Base-by-base conservation (phyloP, 1,284 basidiomycete species). In the Sporisorium sorghi region DNA sequence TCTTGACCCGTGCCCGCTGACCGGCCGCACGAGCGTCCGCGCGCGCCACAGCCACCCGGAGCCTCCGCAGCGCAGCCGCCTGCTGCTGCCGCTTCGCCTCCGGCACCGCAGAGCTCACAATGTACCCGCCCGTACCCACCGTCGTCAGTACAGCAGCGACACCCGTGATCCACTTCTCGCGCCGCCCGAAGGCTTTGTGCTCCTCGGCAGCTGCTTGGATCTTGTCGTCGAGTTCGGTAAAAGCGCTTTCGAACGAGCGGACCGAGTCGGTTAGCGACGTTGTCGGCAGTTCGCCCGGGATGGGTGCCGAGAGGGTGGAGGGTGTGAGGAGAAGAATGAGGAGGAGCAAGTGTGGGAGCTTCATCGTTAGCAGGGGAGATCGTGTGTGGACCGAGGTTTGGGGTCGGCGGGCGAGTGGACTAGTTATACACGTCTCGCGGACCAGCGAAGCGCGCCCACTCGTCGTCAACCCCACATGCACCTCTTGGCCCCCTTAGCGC, bases 151-250 rank as follows among this genome's bases (percentile, higher is more conserved):
- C 62, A 11, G 52, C 64, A 7, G 15, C 64, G 1, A 9, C 17
- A 9, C 24, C 50, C 19, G 39, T 26, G 10, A 47, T 26, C 54
- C 30, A 57, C 17, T 49, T 52, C 21, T 58, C 49, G 8, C 24
- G 19, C 6, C 6, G 32, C 7, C 24, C 21, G 5, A 46, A 56
- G 0, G 10, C 40, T 14, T 53, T 49, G 6, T 35, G 6, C 17
- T 58, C 26, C 17, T 12, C 17, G 6, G 35, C 17, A 1, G 47
- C 58, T 5, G 21, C 12, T 11, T 30, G 32, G 5, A 56, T 19
- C 44, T 60, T 47, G 11, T 50, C 49, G 11, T 60, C 64, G 14
- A 66, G 42, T n/a, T 55, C 15, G 10, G 26, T 49, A 21, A 37
- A 33, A 1, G 44, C 46, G 32, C 50, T 54, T 32, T 66, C 54